Evolutionary conservation across 2,329 filamentous ascomycete genomes (phyloP).

Genomic region (Bertia moriformis): DNA sequence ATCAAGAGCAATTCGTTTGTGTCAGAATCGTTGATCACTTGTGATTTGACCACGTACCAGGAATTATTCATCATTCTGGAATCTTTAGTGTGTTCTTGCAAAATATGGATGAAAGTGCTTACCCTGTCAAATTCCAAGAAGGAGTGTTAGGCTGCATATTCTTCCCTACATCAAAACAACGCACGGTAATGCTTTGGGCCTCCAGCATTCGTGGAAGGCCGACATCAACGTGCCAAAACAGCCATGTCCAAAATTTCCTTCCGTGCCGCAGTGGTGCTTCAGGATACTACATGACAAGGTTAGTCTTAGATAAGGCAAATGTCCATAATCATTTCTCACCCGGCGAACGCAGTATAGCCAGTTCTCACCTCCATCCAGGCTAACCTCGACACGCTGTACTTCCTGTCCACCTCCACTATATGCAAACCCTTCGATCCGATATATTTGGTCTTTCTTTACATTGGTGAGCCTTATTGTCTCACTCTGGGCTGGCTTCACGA

Average conservation of each 20-base stretch:
- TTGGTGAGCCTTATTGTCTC: slow-evolving; percentile 22
- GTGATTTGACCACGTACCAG: slow-evolving; percentile 27
- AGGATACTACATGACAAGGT: slow-evolving; percentile 18
- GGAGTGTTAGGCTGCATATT: slow-evolving; percentile 30
- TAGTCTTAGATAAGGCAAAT: background rate
- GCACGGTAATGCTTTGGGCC: slow-evolving; percentile 24
- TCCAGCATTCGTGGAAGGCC: slow-evolving; percentile 24
- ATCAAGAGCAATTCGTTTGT: slow-evolving; percentile 15
- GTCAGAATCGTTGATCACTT: slow-evolving; percentile 17
- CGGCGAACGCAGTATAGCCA: slow-evolving; percentile 26
- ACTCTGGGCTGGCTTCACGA: slow-evolving; percentile 27
- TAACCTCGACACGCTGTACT: slow-evolving; percentile 55
- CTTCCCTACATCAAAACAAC: slow-evolving; percentile 32
- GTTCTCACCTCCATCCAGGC: slow-evolving; percentile 43
- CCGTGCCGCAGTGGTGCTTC: slow-evolving; percentile 31
- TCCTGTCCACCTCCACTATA: slow-evolving; percentile 53
- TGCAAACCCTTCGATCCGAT: slow-evolving; percentile 49
- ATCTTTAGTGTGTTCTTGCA: background rate
- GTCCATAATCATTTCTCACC: too few species aligned
- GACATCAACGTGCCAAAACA: slow-evolving; percentile 34
- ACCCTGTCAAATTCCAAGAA: slow-evolving; percentile 30
- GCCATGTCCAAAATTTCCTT: slow-evolving; percentile 37
- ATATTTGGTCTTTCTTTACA: slow-evolving; percentile 20
- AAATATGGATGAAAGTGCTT: background rate
- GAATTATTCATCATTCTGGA: slow-evolving; percentile 37